These are phyloP conservation scores for Penicillium sp. DNA, from an alignment of 2,329 filamentous ascomycete species.

Conservation along the genomic window DNA sequence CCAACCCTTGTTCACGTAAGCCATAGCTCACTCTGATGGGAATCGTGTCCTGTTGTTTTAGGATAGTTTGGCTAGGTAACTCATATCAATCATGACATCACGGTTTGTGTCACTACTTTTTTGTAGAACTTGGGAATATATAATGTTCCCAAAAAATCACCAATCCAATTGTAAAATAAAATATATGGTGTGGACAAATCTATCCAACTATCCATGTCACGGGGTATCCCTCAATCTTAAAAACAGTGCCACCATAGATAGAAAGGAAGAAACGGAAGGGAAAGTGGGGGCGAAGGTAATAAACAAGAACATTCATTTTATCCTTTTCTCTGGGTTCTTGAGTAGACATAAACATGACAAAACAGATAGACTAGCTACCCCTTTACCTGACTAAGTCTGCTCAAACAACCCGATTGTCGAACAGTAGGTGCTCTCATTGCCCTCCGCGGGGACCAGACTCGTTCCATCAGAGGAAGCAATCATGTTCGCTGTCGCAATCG, in stretches of 20 bases:
- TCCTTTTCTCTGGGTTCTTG: neutral
- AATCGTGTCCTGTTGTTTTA: too few species aligned
- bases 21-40: too few species aligned
- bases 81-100: too few species aligned
- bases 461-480: conserved; percentile 54
- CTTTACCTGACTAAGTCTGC: conserved; percentile 26
- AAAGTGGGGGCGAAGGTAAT: neutral
- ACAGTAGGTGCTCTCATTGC: conserved; percentile 50
- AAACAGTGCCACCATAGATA: neutral
- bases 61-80: too few species aligned
- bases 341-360: neutral
- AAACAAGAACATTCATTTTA: neutral
- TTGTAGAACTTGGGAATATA: neutral
- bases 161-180: neutral
- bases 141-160: neutral
- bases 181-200: neutral
- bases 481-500: conserved; percentile 77
- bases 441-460: conserved; percentile 42
- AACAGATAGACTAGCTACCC: neutral
- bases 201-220: neutral
- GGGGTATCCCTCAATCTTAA: neutral
- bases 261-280: neutral
- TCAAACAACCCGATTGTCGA: conserved; percentile 52
- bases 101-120: too few species aligned
- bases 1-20: too few species aligned